These are phyloP conservation scores for Talaromyces adpressus DNA, from an alignment of 495 filamentous ascomycete species.

Conservation along the genomic window DNA sequence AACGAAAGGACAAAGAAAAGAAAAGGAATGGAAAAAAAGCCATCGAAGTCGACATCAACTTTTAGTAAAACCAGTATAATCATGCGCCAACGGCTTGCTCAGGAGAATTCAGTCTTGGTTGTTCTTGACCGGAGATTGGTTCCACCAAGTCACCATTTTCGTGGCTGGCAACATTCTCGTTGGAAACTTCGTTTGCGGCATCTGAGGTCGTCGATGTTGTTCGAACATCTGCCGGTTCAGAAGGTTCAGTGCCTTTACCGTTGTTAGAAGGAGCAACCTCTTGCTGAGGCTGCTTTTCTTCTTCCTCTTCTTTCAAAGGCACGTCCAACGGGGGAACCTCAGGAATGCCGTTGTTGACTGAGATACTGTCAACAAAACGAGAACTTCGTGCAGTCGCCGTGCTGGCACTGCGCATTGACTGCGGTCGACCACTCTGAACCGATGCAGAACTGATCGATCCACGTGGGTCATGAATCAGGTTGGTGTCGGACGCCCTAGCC, in stretches of 20 bases:
- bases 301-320: not conserved
- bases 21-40: conserved; percentile 2
- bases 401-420: conserved; percentile 32
- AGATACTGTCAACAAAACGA: conserved; percentile 18
- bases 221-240: not conserved
- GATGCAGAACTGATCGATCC: conserved; percentile 25
- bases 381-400: conserved; percentile 29
- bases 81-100: conserved; percentile 27
- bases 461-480: conserved; percentile 21
- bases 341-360: conserved; percentile 4
- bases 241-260: not conserved
- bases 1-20: conserved; percentile 1
- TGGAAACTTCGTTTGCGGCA: not conserved
- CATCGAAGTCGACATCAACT: not conserved
- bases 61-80: not conserved
- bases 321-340: conserved; percentile 6
- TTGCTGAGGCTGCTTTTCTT: not conserved
- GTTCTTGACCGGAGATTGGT: conserved; percentile 20
- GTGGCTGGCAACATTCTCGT: not conserved
- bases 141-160: conserved; percentile 6
- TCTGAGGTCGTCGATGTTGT: not conserved
- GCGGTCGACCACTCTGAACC: conserved; percentile 20
- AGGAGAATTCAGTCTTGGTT: conserved; percentile 12
- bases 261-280: not conserved
- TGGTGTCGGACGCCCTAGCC: conserved; percentile 31